Evolutionary conservation across 208 protist species (phyloP).

Genomic region (Leishmania arabica): DNA sequence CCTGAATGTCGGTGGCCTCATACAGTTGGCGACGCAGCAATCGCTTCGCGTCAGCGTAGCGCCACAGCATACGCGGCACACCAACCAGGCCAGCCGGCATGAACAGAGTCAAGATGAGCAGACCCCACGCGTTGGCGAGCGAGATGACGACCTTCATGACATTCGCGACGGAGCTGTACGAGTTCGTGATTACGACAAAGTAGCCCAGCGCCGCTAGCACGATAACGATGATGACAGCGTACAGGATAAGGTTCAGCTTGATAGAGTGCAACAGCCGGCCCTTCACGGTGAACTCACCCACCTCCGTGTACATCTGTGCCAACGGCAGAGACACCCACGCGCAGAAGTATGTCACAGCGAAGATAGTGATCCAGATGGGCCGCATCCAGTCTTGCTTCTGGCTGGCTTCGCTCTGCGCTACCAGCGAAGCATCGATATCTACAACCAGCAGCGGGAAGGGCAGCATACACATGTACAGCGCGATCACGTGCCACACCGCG

Average conservation of each 20-base stretch:
- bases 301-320: conserved; percentile 83
- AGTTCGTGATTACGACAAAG: conserved; percentile 80
- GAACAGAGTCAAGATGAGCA: conserved; percentile 86
- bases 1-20: conserved; percentile 82
- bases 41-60: conserved; percentile 59
- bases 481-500: conserved; percentile 72
- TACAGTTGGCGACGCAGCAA: conserved; percentile 65
- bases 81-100: conserved; percentile 88
- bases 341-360: conserved; percentile 83
- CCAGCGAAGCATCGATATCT: conserved; percentile 78
- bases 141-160: conserved; percentile 82
- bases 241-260: conserved; percentile 84
- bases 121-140: conserved; percentile 90
- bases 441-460: conserved; percentile 89
- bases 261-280: conserved; percentile 60
- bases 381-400: conserved; percentile 59
- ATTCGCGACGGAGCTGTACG: conserved; percentile 49
- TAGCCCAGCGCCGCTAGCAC: conserved; percentile 72
- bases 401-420: conserved; percentile 22
- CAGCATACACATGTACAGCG: conserved; percentile 77
- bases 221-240: conserved; percentile 73
- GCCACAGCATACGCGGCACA: conserved; percentile 85
- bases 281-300: conserved; percentile 81
- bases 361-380: conserved; percentile 87
- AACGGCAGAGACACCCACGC: conserved; percentile 89